These are phyloP conservation scores for Phytophthora lateralis DNA, from an alignment of 352 stramenopile species.

Conservation along the genomic window DNA sequence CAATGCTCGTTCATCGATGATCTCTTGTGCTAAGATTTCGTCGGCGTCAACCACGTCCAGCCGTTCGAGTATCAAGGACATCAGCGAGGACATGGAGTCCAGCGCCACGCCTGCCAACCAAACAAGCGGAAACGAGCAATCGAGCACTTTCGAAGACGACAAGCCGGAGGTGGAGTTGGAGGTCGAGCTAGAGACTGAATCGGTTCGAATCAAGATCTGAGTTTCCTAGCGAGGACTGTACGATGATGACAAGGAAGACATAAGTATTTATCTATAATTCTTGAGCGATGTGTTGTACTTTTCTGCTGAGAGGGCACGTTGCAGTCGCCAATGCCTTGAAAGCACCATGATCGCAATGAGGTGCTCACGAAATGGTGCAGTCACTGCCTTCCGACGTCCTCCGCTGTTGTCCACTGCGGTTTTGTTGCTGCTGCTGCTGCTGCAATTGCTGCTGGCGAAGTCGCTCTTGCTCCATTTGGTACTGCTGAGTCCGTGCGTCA, in stretches of 20 bases:
- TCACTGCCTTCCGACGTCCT: slow-evolving; percentile 34
- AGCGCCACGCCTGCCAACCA: slow-evolving; percentile 36
- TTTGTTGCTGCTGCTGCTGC: slow-evolving; percentile 40
- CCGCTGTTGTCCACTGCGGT: slow-evolving; percentile 21
- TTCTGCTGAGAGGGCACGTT: not conserved
- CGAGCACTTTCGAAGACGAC: slow-evolving; percentile 43
- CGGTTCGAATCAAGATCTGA: slow-evolving; percentile 66
- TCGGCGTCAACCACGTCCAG: slow-evolving; percentile 20
- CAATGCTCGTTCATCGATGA: slow-evolving; percentile 8
- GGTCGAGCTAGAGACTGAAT: slow-evolving; percentile 36
- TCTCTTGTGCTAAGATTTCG: slow-evolving; percentile 13
- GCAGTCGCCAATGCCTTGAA: not conserved
- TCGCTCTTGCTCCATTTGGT: slow-evolving; percentile 42
- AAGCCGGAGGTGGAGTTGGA: slow-evolving; percentile 63
- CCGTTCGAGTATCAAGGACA: slow-evolving; percentile 34
- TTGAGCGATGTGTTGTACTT: slow-evolving; percentile 6
- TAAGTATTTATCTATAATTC: slow-evolving; percentile 42
- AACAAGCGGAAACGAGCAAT: slow-evolving; percentile 15
- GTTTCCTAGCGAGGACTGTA: slow-evolving; percentile 14
- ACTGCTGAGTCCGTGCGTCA: slow-evolving; percentile 44
- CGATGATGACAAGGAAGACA: slow-evolving; percentile 17
- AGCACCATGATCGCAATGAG: not conserved
- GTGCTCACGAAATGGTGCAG: slow-evolving; percentile 56
- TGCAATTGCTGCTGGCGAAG: slow-evolving; percentile 32
- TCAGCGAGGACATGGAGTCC: slow-evolving; percentile 40